phyloP scores from a whole-genome alignment of 1,284 basidiomycete genomes.

The Farysia itapuensis region DNA sequence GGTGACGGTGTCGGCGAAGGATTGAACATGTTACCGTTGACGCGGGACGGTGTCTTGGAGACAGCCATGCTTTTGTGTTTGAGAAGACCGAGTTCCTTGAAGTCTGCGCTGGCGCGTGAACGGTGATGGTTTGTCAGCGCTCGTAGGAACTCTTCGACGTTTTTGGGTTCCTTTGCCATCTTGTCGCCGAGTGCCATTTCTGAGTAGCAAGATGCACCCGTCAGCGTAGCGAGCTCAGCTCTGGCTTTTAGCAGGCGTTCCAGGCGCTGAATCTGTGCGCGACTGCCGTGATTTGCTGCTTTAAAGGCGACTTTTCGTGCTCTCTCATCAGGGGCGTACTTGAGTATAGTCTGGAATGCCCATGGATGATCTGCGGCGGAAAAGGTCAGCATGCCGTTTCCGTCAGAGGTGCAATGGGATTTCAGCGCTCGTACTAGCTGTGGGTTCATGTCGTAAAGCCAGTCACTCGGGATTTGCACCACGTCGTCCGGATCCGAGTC shows the following conservation, averaged over 20 bases:
- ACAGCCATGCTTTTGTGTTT: slow-evolving; percentile 8
- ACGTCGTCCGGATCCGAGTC: slow-evolving; percentile 8
- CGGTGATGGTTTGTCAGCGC: slow-evolving; percentile 47
- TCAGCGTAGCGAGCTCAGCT: slow-evolving; percentile 50
- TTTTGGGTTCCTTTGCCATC: slow-evolving; percentile 53
- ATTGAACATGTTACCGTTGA: slow-evolving; percentile 6
- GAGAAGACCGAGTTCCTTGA: slow-evolving; percentile 40
- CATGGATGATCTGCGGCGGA: slow-evolving; percentile 64
- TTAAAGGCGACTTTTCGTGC: slow-evolving; percentile 76
- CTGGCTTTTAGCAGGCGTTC: slow-evolving; percentile 48
- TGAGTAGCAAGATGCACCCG: slow-evolving; percentile 48
- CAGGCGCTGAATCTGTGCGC: slow-evolving; percentile 42
- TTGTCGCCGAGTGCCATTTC: slow-evolving; percentile 57
- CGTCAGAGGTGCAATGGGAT: slow-evolving; percentile 7
- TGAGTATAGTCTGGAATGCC: slow-evolving; percentile 89
- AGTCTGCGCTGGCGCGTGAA: slow-evolving; percentile 32
- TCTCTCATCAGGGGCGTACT: slow-evolving; percentile 76
- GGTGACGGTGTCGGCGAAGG: slow-evolving; percentile 3
- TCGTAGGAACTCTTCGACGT: slow-evolving; percentile 49
- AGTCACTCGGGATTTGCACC: slow-evolving; percentile 32
- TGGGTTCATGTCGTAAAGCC: slow-evolving; percentile 35
- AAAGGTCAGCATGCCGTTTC: slow-evolving; percentile 25
- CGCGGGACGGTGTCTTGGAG: neutral
- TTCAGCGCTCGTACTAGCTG: slow-evolving; percentile 17
- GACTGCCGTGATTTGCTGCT: slow-evolving; percentile 43